Base-by-base conservation (phyloP, 352 stramenopile genomes). In the Thraustochytrium striatum region DNA sequence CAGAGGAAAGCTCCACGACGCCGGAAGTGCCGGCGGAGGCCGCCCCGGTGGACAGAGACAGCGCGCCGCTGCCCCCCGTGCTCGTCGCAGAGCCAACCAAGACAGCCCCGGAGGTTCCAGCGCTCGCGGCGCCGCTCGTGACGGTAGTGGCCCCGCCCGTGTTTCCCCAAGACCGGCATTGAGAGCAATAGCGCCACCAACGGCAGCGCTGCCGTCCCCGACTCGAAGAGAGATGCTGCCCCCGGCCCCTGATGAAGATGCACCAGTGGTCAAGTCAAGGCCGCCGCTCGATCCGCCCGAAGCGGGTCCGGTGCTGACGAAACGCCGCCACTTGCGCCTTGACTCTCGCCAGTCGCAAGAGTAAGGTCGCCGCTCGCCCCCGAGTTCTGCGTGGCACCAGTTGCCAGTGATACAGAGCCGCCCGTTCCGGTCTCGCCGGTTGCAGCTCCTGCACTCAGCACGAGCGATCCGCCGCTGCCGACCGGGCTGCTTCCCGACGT, bases 111-210 rank as follows among this genome's bases (percentile, higher is more conserved):
- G 59, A 30, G 33, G 41, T 33, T 0, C 38, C 59, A 3, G 35
- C 35, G 41, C 21, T 52, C 16, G 41, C 5, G 13, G 41, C 28
- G 32, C 53, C 53, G 53, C 25, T 16, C 53, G 33, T 36, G 33
- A 16, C 53, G 5, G 25, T 16, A 32, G 5, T 36, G 5, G 53
- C 5, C 19, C 5, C 19, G 53, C 53, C 32, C 25, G 11, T 19
- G 53, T 16, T 21, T 55, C 16, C n/a, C n/a, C 16, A 55, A n/a
- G n/a, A 30, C 90, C 90, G 58, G 88, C 86, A 72, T 87, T 80
- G 33, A 92, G 21, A 9, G 82, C 85, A 8, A 93, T 69, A 2
- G 84, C 61, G 13, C 89, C 89, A 47, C 90, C 90, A 86, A 92
- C 87, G 41, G 85, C 87, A 36, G 86, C 83, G 79, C 91, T 87